Conservation (phyloP, 345 rosid species). For the Orychophragmus violaceus region DNA sequence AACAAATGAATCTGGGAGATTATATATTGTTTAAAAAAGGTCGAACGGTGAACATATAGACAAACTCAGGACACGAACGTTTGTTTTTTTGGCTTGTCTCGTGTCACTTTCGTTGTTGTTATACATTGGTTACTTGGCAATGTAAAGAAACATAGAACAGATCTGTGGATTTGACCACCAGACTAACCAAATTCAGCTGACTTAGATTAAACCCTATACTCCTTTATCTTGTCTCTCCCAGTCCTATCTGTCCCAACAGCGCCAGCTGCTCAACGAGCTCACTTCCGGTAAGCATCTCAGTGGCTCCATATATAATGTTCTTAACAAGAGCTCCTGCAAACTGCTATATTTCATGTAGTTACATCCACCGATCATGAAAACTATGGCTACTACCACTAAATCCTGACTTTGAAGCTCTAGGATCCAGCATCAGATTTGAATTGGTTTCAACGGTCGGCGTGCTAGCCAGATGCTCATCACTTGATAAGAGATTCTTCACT, state of each 20-base stretch:
- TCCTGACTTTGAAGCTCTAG: constrained; percentile 72
- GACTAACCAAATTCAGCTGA: no score
- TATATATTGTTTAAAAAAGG: constrained; percentile 13
- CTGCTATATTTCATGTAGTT: constrained; percentile 67
- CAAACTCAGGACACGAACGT: constrained; percentile 20
- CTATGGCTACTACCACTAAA: constrained; percentile 53
- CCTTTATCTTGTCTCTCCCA: constrained; percentile 24
- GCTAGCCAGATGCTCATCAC: constrained; percentile 64
- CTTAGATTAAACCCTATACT: no score
- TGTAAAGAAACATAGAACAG: constrained; percentile 14
- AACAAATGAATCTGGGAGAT: neutral
- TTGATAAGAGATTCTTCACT: constrained; percentile 65
- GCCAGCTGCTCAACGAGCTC: constrained; percentile 78
- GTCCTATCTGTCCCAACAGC: constrained; percentile 39
- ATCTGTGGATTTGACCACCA: constrained; percentile 3
- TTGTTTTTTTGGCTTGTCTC: constrained; percentile 13
- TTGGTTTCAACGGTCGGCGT: constrained; percentile 69
- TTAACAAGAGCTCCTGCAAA: constrained; percentile 54
- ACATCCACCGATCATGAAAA: constrained; percentile 89
- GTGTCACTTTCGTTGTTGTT: constrained; percentile 24
- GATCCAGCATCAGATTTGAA: constrained; percentile 61
- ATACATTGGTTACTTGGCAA: constrained; percentile 15
- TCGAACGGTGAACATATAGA: constrained; percentile 8
- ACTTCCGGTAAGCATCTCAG: constrained; percentile 67
- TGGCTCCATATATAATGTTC: constrained; percentile 70